phyloP scores from a whole-genome alignment of 495 filamentous ascomycete species.

The Daldinia decipiens region DNA sequence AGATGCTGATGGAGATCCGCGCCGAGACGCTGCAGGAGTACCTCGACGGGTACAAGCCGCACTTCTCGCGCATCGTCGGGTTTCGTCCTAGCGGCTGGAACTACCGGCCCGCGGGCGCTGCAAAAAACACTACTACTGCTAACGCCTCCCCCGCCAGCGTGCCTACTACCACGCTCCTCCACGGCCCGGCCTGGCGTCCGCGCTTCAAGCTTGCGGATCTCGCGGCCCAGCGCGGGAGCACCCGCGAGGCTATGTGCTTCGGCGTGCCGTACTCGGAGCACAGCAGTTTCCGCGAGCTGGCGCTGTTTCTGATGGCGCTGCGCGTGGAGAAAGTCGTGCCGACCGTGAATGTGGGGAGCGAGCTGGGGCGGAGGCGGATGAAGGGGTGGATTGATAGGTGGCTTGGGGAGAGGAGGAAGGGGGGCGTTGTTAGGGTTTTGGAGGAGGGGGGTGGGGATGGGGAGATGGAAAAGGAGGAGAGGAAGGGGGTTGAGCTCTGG shows the following conservation, averaged over 20 bases:
- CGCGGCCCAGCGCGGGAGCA: conserved; percentile 80
- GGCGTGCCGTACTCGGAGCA: conserved; percentile 97
- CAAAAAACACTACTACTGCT: conserved; percentile 11
- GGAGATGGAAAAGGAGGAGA: conserved; percentile 14
- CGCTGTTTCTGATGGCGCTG: conserved; percentile 89
- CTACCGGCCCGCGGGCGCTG: conserved; percentile 46
- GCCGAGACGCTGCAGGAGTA: conserved; percentile 90
- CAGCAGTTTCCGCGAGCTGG: conserved; percentile 90
- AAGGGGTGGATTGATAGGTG: conserved; percentile 91
- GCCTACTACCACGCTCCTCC: conserved; percentile 68
- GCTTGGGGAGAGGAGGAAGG: conserved; percentile 83
- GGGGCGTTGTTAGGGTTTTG: conserved; percentile 72
- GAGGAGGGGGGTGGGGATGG: no score
- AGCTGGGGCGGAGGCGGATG: conserved; percentile 76
- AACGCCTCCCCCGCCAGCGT: conserved; percentile 51
- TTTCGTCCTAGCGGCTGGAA: conserved; percentile 72
- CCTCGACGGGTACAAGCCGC: conserved; percentile 75
- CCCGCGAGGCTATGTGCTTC: conserved; percentile 79
- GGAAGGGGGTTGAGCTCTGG: conserved; percentile 49
- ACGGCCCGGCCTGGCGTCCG: conserved; percentile 77
- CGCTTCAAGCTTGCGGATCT: conserved; percentile 72
- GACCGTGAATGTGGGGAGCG: conserved; percentile 88
- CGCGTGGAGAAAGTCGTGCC: conserved; percentile 89
- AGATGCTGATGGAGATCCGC: conserved; percentile 88
- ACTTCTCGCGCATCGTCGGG: conserved; percentile 87